Percentiles rank a stretch among this genome's conserved stretches.
Evolutionary conservation across 2,329 filamentous ascomycete species (phyloP).

Genomic region (Fusarium phyllophilum): DNA sequence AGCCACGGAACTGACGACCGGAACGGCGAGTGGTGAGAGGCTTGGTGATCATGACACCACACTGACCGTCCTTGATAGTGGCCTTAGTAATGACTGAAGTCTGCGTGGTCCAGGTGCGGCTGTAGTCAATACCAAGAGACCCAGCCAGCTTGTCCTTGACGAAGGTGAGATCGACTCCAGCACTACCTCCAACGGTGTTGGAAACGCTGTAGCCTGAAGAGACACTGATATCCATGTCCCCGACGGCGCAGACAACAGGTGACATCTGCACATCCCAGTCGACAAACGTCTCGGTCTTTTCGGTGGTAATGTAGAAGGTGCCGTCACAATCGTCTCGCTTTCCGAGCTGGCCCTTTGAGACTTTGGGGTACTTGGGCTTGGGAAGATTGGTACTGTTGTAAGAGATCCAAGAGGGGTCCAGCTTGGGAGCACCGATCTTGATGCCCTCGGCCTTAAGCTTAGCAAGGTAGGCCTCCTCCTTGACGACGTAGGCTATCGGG

Average conservation of each 20-base stretch:
- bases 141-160: background rate
- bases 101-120: background rate
- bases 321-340: background rate
- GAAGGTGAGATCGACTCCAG: background rate
- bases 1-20: background rate
- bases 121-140: background rate
- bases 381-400: background rate
- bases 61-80: background rate
- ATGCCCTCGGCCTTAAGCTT: background rate
- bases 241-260: background rate
- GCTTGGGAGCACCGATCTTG: background rate
- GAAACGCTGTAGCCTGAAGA: background rate
- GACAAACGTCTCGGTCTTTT: background rate
- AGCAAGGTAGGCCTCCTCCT: background rate
- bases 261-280: background rate
- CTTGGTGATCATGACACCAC: background rate
- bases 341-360: background rate
- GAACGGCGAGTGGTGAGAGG: background rate
- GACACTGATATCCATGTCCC: background rate
- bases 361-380: background rate
- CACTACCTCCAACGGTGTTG: background rate
- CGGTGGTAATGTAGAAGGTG: background rate
- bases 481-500: background rate
- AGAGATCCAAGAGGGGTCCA: background rate
- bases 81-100: background rate